Percentiles rank a stretch among this genome's conserved stretches.
phyloP scores from a whole-genome alignment of 208 protist species.

The Leishmania guyanensis region DNA sequence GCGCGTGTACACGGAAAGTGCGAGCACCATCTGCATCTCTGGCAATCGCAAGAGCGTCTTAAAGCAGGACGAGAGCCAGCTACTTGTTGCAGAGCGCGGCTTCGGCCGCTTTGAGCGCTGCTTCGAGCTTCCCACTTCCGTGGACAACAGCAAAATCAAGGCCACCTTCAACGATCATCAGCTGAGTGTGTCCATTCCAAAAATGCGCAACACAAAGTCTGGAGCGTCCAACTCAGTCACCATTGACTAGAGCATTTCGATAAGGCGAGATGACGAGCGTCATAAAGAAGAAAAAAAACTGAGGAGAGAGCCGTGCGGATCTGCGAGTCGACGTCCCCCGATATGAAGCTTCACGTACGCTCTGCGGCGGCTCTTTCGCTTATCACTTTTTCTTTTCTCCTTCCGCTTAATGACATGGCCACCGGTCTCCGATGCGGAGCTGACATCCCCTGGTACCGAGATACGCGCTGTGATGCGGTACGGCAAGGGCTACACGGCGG shows the following conservation, averaged over 20 bases:
- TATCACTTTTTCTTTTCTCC: neutral
- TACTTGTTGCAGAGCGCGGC: conserved; percentile 59
- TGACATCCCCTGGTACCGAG: neutral
- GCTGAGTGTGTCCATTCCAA: conserved; percentile 63
- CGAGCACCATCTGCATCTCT: conserved; percentile 60
- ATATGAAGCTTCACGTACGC: neutral
- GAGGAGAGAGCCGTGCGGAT: neutral
- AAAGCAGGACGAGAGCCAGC: conserved; percentile 40
- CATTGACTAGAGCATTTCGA: conserved; percentile 39
- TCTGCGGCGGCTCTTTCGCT: neutral
- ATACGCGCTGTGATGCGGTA: neutral
- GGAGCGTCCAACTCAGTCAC: conserved; percentile 36
- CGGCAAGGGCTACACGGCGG: neutral
- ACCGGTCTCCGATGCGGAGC: neutral
- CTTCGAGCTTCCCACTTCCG: conserved; percentile 48
- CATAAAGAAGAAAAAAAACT: neutral
- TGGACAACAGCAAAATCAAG: conserved; percentile 48
- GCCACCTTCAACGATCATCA: conserved; percentile 56
- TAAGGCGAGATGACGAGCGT: neutral
- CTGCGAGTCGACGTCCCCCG: neutral
- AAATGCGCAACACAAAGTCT: conserved; percentile 20
- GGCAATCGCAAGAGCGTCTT: conserved; percentile 49
- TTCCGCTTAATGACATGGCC: neutral
- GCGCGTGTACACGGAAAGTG: conserved; percentile 64
- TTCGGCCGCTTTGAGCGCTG: conserved; percentile 77